Evolutionary conservation across 306 rosid species (phyloP).

Genomic region (Cucurbita pepo): DNA sequence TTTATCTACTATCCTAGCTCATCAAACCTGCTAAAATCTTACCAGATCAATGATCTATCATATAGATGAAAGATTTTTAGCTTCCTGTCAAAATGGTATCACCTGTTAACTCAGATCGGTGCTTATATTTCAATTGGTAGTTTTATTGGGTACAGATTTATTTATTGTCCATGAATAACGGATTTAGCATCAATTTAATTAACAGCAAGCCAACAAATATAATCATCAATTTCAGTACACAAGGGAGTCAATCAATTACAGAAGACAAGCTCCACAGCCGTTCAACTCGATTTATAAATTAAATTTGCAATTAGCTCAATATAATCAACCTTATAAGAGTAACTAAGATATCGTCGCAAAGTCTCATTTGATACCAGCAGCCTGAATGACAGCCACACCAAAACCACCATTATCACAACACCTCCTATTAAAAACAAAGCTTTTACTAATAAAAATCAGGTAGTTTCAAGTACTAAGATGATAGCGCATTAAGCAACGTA

Average conservation of each 20-base stretch:
- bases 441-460: neutral
- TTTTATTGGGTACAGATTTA: neutral
- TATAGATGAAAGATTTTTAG: neutral
- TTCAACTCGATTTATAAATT: neutral
- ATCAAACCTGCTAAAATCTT: neutral
- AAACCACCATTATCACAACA: neutral
- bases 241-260: neutral
- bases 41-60: neutral
- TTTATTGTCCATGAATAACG: neutral
- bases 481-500: neutral
- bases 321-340: neutral
- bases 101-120: neutral
- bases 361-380: neutral
- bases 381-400: neutral
- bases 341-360: neutral
- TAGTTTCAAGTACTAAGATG: neutral
- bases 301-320: neutral
- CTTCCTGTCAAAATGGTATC: neutral
- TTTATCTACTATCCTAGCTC: neutral
- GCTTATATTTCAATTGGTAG: neutral
- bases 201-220: neutral
- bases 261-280: neutral
- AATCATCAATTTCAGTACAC: neutral
- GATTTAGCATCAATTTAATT: neutral
- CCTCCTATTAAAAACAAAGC: conserved; percentile 4